These are phyloP conservation scores for Phanerodontia chrysosporium DNA, from an alignment of 768 basidiomycete genomes.

Conservation along the genomic window DNA sequence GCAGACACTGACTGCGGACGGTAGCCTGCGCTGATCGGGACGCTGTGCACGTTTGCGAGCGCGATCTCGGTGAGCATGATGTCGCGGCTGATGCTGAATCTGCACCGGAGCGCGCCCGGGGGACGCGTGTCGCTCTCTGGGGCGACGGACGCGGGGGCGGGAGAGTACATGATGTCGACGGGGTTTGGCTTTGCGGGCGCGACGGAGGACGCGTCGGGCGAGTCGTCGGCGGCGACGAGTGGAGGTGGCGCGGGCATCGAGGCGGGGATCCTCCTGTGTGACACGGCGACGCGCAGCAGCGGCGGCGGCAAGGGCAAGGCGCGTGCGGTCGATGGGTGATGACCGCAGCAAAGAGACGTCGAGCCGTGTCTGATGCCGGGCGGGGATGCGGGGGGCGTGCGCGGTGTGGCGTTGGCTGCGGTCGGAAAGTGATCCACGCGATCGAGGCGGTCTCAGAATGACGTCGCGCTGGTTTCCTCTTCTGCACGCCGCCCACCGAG, in stretches of 20 bases:
- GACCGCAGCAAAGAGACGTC: too few relatives aligned
- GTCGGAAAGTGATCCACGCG: too few relatives aligned
- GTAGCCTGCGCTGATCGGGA: slow-evolving; percentile 44
- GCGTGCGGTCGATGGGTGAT: background rate
- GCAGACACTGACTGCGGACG: background rate
- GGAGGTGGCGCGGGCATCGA: background rate
- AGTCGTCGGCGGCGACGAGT: background rate
- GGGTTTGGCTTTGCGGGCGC: background rate
- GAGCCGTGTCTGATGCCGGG: too few relatives aligned
- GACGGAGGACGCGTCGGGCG: background rate
- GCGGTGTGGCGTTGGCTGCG: too few relatives aligned
- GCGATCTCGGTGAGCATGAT: slow-evolving; percentile 25
- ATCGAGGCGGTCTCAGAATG: too few relatives aligned
- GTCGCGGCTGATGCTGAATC: slow-evolving; percentile 11
- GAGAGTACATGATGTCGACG: background rate
- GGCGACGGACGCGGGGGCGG: background rate
- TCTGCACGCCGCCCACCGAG: too few relatives aligned
- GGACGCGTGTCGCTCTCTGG: background rate
- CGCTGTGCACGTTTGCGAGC: slow-evolving; percentile 47
- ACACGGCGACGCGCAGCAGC: background rate
- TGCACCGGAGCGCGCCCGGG: slow-evolving; percentile 3
- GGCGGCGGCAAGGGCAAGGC: background rate
- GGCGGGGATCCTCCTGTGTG: background rate
- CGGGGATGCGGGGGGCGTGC: too few relatives aligned
- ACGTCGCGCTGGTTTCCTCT: too few relatives aligned